These are phyloP conservation scores for Lagerstroemia speciosa DNA, from an alignment of 345 rosid species.

Conservation along the genomic window DNA sequence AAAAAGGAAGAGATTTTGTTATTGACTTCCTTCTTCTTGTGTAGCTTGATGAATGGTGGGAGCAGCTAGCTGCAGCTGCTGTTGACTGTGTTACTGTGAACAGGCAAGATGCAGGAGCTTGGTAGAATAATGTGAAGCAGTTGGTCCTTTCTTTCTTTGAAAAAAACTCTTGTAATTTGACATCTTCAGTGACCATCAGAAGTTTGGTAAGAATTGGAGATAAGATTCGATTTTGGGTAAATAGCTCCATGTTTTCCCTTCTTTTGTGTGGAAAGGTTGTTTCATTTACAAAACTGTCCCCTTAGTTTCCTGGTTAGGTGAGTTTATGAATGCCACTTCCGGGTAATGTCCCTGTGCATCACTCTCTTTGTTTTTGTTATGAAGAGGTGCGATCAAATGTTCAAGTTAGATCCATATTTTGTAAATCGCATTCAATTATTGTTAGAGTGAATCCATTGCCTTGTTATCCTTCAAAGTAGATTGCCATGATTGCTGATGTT, in stretches of 20 bases:
- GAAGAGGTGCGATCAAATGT: not conserved
- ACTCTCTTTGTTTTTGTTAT: too few species aligned
- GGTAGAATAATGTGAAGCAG: slow-evolving; percentile 88
- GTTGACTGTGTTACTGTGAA: slow-evolving; percentile 89
- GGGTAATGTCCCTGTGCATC: not conserved
- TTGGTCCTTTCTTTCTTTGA: slow-evolving; percentile 68
- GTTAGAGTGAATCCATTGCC: too few species aligned
- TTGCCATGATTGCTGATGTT: too few species aligned
- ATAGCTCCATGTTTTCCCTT: not conserved
- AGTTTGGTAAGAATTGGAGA: not conserved
- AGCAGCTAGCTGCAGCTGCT: slow-evolving; percentile 86
- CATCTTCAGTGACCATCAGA: not conserved
- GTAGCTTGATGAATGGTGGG: slow-evolving; percentile 96
- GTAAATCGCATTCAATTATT: too few species aligned
- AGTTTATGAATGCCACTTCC: not conserved
- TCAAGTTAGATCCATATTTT: too few species aligned
- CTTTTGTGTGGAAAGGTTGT: not conserved
- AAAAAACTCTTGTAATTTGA: slow-evolving; percentile 42
- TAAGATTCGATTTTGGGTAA: not conserved
- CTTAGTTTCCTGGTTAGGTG: not conserved
- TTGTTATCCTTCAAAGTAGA: too few species aligned
- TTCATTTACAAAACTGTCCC: not conserved
- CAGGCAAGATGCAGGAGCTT: slow-evolving; percentile 70
- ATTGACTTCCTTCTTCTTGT: slow-evolving; percentile 4
- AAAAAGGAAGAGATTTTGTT: too few species aligned